Evolutionary conservation across 176 grass and related monocot genomes (phyloP), one percentile per base, ranked within the genome.

Genomic region (Ananas comosus): DNA sequence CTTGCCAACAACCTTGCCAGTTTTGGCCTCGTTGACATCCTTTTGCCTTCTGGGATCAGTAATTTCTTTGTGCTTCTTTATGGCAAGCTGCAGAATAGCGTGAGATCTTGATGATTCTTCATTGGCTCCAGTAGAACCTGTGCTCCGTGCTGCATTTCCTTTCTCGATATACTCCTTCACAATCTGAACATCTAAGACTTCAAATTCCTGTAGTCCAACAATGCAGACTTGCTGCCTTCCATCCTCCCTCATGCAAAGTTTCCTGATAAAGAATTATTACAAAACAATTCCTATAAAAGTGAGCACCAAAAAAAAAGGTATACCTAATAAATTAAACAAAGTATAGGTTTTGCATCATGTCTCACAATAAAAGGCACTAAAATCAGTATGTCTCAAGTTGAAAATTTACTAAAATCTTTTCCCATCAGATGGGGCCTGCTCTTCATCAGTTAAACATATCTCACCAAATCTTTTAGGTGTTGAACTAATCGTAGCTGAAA

Each of bases 91-190:
- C 79, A 99, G 67, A 80, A 99, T 99, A 74, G 94, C 89, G 81
- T 99, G 94, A 4, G 89, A 92, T 77, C 94, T 88, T 50, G 94
- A 99, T 82, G 94, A 99, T 74, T 99, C 94, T 78, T 99, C 94
- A 79, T 99, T 99, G 2, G 94, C 94, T 33, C 94, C 94, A 2
- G 94, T 93, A 70, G 94, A 91, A 10, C 94, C 94, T 49, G 94
- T 99, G 78, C 94, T 99, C 50, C 94, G 83, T 27, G 94, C 65
- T 50, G 87, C 77, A 81, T 99, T 99, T 68, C 89, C 94, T 82
- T 84, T 90, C 79, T 99, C 94, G 75, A 99, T 99, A 77, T 93
- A 99, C 50, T 99, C 94, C 75, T 90, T 99, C 13, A 99, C 94
- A 66, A 99, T 77, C 66, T 91, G 94, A 68, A 99, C 94, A 81